Percentiles rank a stretch among this genome's conserved stretches.
These are phyloP conservation scores for Xerophyta viscosa DNA, from an alignment of 106 monocot species.

Conservation along the genomic window DNA sequence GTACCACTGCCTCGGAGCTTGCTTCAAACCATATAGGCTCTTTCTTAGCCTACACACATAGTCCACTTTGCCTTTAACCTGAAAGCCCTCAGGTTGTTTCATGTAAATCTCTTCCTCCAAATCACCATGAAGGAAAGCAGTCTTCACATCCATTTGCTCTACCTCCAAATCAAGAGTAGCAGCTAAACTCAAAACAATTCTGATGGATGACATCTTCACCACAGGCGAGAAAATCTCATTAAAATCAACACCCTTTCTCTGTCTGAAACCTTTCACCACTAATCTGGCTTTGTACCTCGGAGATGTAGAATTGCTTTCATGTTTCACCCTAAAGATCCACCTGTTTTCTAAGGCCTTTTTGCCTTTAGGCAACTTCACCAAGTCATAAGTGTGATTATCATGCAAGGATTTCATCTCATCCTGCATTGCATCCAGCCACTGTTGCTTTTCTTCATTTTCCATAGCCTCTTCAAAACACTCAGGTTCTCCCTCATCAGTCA, in stretches of 20 bases:
- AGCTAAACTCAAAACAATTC: not conserved
- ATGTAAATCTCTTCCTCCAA: not conserved
- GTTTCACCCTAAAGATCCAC: not conserved
- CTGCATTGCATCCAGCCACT: slow-evolving; percentile 1
- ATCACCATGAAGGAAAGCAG: not conserved
- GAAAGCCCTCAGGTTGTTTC: not conserved
- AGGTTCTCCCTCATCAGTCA: slow-evolving; percentile 4
- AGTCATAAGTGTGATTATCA: no score
- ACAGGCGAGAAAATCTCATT: not conserved
- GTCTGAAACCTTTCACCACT: no score
- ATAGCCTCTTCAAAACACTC: not conserved
- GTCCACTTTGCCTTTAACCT: not conserved
- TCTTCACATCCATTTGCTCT: not conserved
- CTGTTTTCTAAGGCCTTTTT: not conserved
- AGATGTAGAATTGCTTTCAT: not conserved
- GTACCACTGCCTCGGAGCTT: no score
- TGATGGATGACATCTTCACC: not conserved
- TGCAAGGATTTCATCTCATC: slow-evolving; percentile 3
- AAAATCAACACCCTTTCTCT: not conserved
- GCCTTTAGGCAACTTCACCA: not conserved
- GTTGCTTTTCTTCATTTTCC: not conserved
- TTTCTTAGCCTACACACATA: not conserved
- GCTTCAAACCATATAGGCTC: not conserved
- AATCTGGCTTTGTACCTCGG: not conserved
- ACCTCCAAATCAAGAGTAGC: not conserved